A percentile compares a stretch with the other conserved stretches of the same genome.
These are phyloP conservation scores for Cytospora piceicola DNA, from an alignment of 2,329 filamentous ascomycete genomes.

Conservation along the genomic window DNA sequence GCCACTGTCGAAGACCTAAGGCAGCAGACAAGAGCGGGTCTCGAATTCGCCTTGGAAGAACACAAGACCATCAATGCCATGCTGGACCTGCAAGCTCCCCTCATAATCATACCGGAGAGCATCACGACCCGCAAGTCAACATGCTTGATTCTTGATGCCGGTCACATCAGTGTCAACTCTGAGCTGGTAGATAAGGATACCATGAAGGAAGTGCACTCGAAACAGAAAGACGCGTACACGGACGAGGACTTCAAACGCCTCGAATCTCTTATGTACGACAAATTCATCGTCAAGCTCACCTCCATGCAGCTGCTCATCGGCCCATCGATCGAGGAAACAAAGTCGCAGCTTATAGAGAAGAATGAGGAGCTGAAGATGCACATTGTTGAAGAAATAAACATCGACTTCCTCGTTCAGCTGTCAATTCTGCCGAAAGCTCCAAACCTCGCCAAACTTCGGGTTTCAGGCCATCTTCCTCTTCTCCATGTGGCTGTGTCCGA, in stretches of 20 bases:
- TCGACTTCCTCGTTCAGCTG: constrained; percentile 93
- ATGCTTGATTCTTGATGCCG: constrained; percentile 93
- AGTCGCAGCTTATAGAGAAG: constrained; percentile 73
- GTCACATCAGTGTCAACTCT: constrained; percentile 92
- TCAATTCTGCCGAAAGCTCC: constrained; percentile 97
- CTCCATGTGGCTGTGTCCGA: constrained; percentile 92
- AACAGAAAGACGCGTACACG: constrained; percentile 84
- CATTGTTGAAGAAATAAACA: constrained; percentile 94
- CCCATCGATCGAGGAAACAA: constrained; percentile 88
- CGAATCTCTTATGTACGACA: constrained; percentile 96
- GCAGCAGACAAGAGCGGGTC: constrained; percentile 91
- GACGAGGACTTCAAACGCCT: constrained; percentile 87
- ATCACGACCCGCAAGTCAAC: constrained; percentile 80
- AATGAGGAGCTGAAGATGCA: constrained; percentile 75
- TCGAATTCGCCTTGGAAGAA: constrained; percentile 95
- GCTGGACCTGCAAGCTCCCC: constrained; percentile 89
- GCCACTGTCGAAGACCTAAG: constrained; percentile 93
- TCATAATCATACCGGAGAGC: constrained; percentile 95
- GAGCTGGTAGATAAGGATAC: constrained; percentile 92
- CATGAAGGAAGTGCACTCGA: constrained; percentile 85
- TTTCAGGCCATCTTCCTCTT: constrained; percentile 90
- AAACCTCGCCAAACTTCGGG: constrained; percentile 86
- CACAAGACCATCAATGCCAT: constrained; percentile 98
- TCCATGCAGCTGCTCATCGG: constrained; percentile 96
- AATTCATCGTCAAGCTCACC: constrained; percentile 88